Evolutionary conservation across 306 rosid genomes (phyloP).

Genomic region (Prunus mume): DNA sequence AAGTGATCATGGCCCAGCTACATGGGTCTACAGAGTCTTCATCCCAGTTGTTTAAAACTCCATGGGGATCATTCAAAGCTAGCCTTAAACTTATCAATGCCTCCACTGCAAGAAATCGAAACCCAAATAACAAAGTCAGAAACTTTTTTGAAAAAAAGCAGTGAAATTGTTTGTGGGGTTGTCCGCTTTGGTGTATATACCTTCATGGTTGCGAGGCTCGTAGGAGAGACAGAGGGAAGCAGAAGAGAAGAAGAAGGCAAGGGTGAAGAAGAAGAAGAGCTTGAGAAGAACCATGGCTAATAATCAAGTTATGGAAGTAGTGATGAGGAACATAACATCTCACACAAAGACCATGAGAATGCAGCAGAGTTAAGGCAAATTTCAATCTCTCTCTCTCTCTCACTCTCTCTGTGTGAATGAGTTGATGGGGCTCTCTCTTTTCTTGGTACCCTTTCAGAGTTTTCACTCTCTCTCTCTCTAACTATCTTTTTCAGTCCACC

Average conservation of each 20-base stretch:
- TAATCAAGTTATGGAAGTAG: not conserved
- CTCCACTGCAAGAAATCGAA: constrained; percentile 48
- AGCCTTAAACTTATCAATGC: constrained; percentile 64
- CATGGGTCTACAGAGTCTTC: constrained; percentile 93
- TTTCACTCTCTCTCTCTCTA: not conserved
- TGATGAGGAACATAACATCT: constrained; percentile 5
- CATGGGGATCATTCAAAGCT: constrained; percentile 69
- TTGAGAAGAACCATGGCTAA: constrained; percentile 39
- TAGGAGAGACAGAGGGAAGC: constrained; percentile 42
- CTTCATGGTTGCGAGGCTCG: constrained; percentile 95
- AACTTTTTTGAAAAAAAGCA: not conserved
- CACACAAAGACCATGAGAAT: constrained; percentile 11
- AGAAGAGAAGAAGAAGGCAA: constrained; percentile 27
- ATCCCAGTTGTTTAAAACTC: constrained; percentile 81
- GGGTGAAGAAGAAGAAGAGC: constrained; percentile 1
- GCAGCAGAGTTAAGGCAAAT: not conserved
- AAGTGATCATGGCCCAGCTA: constrained; percentile 93
- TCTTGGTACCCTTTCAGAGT: not conserved
- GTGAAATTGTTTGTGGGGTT: not conserved
- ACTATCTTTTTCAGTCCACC: constrained; percentile 22
- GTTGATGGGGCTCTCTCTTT: constrained; percentile 3
- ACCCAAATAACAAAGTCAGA: constrained; percentile 2
- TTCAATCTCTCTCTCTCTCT: not conserved
- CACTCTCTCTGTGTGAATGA: not conserved
- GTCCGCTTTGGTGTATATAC: constrained; percentile 17